Base-by-base conservation (phyloP, 2,329 filamentous ascomycete genomes). In the Nemania sp. region DNA sequence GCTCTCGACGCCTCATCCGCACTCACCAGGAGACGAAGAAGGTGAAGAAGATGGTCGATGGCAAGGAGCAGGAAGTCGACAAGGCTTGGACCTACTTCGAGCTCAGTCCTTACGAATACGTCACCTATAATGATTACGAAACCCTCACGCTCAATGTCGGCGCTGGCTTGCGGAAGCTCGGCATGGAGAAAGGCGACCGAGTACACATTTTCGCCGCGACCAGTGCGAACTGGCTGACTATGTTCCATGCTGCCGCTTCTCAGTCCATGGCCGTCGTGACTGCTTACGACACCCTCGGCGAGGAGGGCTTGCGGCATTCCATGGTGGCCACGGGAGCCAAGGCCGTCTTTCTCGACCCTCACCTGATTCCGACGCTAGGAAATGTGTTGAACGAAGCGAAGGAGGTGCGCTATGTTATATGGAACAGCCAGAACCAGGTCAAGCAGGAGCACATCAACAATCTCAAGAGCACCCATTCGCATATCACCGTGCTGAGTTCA, bases 31-130 rank as follows among this genome's bases (percentile, higher is more conserved):
- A 95, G 75, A 89, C 84, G 66, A 95, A 93, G 80, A 93, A 91
- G 80, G 77, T 95, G 70, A 94, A 93, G 82, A 94, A 92, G 80
- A 80, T 91, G 53, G 77, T 95, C 39, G 89, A 94, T 70, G 90
- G 90, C 61, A 81, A 86, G 66, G 87, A 93, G 78, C 76, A 82
- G 66, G 83, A 91, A 73, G 82, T 92, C 23, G 88, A 93, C 71
- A 95, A 95, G 83, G 81, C 90, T 68, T 95, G 90, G 90, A 88
- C 86, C 52, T 95, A 89, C 74, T 94, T 90, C 70, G 90, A 95
- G 77, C 83, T 93, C 65, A 88, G 87, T 69, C 79, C 78, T 46
- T 95, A 93, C 77, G 81, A 84, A 57, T 95, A 88, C 77, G 79
- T 88, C 68, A 87, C 80, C 68, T 95, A 89, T 74, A 79, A 82